Conservation (phyloP, 2,329 filamentous ascomycete species). For the Aspergillus clavatus region DNA sequence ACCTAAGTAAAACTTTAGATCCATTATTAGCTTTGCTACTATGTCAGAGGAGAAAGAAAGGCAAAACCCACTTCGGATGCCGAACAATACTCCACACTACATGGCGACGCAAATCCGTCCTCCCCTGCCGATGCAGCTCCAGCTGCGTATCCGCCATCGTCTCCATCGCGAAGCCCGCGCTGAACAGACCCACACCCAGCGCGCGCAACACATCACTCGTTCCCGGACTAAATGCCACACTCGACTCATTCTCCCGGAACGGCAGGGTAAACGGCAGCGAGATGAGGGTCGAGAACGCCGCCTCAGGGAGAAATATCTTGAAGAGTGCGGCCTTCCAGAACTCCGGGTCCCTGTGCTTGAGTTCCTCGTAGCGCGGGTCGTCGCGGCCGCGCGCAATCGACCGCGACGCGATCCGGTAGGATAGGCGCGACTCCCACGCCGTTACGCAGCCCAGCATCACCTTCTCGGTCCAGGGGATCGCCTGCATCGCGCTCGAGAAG, state of each 20-base stretch:
- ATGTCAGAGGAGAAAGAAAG: no score
- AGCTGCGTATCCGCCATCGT: constrained; percentile 55
- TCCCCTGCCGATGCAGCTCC: constrained; percentile 46
- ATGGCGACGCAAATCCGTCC: constrained; percentile 45
- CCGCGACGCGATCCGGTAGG: constrained; percentile 51
- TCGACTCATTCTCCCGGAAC: constrained; percentile 36
- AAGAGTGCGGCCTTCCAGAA: constrained; percentile 57
- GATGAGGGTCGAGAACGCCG: constrained; percentile 53
- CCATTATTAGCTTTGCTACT: constrained; percentile 3
- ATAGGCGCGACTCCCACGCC: constrained; percentile 54
- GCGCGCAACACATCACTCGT: constrained; percentile 27
- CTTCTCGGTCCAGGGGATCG: constrained; percentile 51
- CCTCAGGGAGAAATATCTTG: constrained; percentile 54
- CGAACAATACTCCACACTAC: constrained; percentile 59
- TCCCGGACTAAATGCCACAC: constrained; percentile 30
- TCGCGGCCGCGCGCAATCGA: constrained; percentile 50
- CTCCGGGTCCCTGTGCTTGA: constrained; percentile 45
- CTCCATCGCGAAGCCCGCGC: constrained; percentile 53
- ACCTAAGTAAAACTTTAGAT: constrained; percentile 51
- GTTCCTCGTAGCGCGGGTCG: constrained; percentile 51
- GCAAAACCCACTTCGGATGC: constrained; percentile 56
- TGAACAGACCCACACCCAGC: constrained; percentile 52
- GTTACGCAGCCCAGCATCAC: constrained; percentile 54
- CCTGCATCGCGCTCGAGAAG: constrained; percentile 43
- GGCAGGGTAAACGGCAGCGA: constrained; percentile 54